A percentile compares a stretch with the other conserved stretches of the same genome.
These are phyloP conservation scores for Macrocybe gigantea DNA, from an alignment of 768 basidiomycete species.

Conservation along the genomic window DNA sequence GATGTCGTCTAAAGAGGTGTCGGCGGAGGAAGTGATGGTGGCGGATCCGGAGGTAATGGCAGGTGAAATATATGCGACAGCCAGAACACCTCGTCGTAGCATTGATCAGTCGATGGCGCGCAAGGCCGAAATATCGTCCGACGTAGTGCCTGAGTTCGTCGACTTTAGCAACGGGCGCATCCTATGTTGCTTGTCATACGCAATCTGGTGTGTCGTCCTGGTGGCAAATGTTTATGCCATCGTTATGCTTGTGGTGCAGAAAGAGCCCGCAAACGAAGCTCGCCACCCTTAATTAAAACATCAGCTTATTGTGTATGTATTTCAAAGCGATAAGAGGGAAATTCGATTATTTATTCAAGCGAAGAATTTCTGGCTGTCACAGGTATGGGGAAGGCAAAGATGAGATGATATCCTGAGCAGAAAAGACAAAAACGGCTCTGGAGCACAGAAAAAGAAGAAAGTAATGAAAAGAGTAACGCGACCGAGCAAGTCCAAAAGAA, in stretches of 20 bases:
- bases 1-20: too few relatives aligned
- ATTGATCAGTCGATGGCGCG: neutral
- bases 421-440: too few relatives aligned
- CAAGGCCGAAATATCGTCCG: constrained; percentile 6
- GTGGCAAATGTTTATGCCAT: constrained; percentile 50
- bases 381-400: too few relatives aligned
- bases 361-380: too few relatives aligned
- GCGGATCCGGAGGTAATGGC: neutral
- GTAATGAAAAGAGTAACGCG: neutral
- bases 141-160: constrained; percentile 15
- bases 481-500: constrained; percentile 3
- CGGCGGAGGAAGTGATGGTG: neutral
- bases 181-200: constrained; percentile 36
- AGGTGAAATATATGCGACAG: neutral
- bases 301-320: too few relatives aligned
- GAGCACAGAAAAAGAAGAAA: too few relatives aligned
- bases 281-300: neutral
- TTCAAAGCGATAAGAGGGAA: too few relatives aligned
- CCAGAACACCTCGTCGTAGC: neutral
- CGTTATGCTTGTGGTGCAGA: constrained; percentile 31
- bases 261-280: neutral
- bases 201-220: constrained; percentile 40
- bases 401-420: too few relatives aligned
- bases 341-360: too few relatives aligned
- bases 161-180: constrained; percentile 35